Evolutionary conservation across 176 grass and related monocot genomes (phyloP).

Genomic region (Hyparrhenia diplandra): DNA sequence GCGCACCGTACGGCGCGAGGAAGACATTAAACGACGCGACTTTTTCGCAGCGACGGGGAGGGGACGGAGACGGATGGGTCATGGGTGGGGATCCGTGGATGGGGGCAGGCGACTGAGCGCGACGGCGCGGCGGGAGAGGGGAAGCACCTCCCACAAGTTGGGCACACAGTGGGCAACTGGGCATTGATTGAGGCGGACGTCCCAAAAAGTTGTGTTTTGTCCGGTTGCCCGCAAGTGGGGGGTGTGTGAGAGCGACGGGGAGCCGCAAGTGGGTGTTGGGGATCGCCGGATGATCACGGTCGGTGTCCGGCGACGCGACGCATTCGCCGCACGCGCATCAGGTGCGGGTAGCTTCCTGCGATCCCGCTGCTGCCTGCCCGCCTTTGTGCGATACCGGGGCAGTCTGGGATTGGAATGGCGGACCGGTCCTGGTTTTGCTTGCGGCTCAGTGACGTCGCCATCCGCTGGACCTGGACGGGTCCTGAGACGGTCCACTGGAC

Average conservation of each 20-base stretch:
- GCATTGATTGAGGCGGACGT: not conserved
- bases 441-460: not conserved
- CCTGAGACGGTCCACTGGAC: too few species aligned
- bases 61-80: not conserved
- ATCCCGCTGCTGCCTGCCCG: not conserved
- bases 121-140: not conserved
- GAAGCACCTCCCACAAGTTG: not conserved
- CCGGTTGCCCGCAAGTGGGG: not conserved
- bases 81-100: too few species aligned
- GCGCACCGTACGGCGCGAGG: not conserved
- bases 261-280: not conserved
- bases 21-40: not conserved
- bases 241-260: not conserved
- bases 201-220: conserved; percentile 1
- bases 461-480: not conserved
- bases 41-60: not conserved
- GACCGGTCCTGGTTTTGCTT: not conserved
- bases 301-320: not conserved
- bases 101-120: not conserved
- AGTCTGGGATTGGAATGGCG: not conserved
- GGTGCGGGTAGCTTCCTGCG: not conserved
- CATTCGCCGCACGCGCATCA: not conserved
- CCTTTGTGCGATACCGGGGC: not conserved
- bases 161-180: not conserved
- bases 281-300: not conserved